These are phyloP conservation scores for Chlorella sorokiniana DNA, from an alignment of 139 green algal species.

Conservation along the genomic window DNA sequence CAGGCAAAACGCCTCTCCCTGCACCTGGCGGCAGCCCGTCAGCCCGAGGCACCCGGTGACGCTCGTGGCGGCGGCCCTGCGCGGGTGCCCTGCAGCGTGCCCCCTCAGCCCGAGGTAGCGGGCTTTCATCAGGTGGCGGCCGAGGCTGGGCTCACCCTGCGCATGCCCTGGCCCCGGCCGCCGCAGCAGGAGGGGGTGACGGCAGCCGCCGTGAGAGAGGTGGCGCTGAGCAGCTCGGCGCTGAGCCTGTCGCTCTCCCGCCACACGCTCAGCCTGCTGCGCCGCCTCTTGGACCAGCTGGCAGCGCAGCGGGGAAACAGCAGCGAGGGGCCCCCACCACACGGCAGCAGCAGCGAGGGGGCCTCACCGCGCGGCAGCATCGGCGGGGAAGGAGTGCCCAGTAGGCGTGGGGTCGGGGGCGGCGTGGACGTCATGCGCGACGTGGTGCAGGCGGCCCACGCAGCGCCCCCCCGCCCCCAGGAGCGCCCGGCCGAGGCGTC, in stretches of 20 bases:
- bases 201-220: not conserved
- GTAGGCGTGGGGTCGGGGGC: not conserved
- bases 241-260: too few species aligned
- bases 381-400: not conserved
- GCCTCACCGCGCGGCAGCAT: not conserved
- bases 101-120: not conserved
- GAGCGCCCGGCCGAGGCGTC: slow-evolving; percentile 11
- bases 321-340: too few species aligned
- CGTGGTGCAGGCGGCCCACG: slow-evolving; percentile 6
- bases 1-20: not conserved
- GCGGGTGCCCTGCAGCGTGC: not conserved
- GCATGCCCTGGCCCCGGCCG: not conserved
- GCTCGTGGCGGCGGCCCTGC: not conserved
- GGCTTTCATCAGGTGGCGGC: slow-evolving; percentile 26
- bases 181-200: not conserved
- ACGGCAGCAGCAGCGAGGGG: not conserved
- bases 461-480: not conserved
- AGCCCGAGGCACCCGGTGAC: not conserved
- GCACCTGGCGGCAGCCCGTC: not conserved
- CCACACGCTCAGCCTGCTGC: too few species aligned
- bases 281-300: too few species aligned
- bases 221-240: not conserved
- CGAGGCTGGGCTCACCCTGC: slow-evolving; percentile 6
- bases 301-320: too few species aligned
- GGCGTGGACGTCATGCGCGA: slow-evolving; percentile 2